Evolutionary conservation across 2,329 filamentous ascomycete species (phyloP).

Genomic region (Sporothrix humicola): DNA sequence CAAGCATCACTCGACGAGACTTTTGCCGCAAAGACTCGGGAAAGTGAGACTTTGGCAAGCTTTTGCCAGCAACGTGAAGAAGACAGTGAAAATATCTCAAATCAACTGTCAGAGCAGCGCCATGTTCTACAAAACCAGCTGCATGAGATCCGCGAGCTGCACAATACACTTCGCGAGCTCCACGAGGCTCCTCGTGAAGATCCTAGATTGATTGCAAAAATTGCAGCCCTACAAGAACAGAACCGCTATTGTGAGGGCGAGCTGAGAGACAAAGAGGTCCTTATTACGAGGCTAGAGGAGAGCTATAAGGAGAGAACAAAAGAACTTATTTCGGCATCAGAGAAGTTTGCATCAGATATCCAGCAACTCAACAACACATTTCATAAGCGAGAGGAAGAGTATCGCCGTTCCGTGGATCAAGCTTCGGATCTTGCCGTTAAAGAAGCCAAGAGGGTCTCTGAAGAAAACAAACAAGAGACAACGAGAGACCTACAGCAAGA

Average conservation of each 20-base stretch:
- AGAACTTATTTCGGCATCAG: background rate
- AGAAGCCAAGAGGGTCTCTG: constrained; percentile 29
- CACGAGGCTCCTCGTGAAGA: constrained; percentile 14
- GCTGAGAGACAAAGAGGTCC: constrained; percentile 27
- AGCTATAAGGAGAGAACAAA: constrained; percentile 26
- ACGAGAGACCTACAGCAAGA: constrained; percentile 35
- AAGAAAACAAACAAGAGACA: constrained; percentile 29
- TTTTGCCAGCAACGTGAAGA: constrained; percentile 31
- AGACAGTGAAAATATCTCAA: background rate
- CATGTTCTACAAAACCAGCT: constrained; percentile 3
- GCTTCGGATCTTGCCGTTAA: constrained; percentile 25
- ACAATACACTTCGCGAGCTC: constrained; percentile 2
- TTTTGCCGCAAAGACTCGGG: constrained; percentile 1
- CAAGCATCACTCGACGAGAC: constrained; percentile 6
- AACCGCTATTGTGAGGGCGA: constrained; percentile 18
- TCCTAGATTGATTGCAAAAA: constrained; percentile 11
- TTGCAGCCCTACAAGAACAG: constrained; percentile 20
- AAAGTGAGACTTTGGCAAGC: constrained; percentile 5
- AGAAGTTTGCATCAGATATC: constrained; percentile 25
- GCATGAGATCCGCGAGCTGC: background rate
- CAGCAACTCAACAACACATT: constrained; percentile 27
- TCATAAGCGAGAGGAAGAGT: constrained; percentile 32
- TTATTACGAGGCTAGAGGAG: constrained; percentile 33
- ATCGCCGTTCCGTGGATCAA: constrained; percentile 29
- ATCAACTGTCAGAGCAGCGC: constrained; percentile 17